Percentiles rank a stretch among this genome's conserved stretches.
These are phyloP conservation scores for Diaporthe amygdali DNA, from an alignment of 2,329 filamentous ascomycete species.

Conservation along the genomic window DNA sequence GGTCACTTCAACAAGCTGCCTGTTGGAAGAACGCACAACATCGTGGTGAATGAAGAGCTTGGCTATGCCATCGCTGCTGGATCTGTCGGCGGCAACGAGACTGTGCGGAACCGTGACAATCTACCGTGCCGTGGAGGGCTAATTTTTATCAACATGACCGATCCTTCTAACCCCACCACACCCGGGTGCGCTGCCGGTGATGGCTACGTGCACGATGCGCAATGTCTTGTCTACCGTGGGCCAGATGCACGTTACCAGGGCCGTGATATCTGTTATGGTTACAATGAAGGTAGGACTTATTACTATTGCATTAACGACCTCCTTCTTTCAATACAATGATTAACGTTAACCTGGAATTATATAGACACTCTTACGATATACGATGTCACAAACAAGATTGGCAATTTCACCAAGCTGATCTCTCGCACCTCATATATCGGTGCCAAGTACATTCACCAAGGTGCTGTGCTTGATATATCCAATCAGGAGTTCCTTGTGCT, in stretches of 20 bases:
- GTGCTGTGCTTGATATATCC: constrained; percentile 54
- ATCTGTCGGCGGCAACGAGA: constrained; percentile 42
- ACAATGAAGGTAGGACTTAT: not conserved
- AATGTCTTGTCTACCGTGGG: constrained; percentile 60
- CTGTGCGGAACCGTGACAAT: constrained; percentile 32
- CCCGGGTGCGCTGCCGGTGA: constrained; percentile 59
- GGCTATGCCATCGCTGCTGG: constrained; percentile 51
- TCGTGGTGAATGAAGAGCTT: constrained; percentile 50
- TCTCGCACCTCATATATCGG: constrained; percentile 61
- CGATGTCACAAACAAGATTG: constrained; percentile 54
- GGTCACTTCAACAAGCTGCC: constrained; percentile 46
- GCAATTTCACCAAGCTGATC: constrained; percentile 47
- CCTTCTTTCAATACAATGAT: not conserved
- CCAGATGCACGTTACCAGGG: constrained; percentile 51
- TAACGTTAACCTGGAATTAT: not conserved
- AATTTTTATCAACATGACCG: constrained; percentile 62
- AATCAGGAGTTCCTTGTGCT: constrained; percentile 53
- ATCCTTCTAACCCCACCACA: constrained; percentile 56
- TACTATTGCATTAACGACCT: no score
- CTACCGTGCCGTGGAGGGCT: constrained; percentile 52
- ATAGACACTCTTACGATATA: constrained; percentile 49
- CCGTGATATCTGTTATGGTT: constrained; percentile 55
- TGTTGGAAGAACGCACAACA: constrained; percentile 50
- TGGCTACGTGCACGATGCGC: constrained; percentile 66
- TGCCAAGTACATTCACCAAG: constrained; percentile 64